Conservation (phyloP, 1,139 yeast genomes). For the Hyphopichia pseudoburtonii region DNA sequence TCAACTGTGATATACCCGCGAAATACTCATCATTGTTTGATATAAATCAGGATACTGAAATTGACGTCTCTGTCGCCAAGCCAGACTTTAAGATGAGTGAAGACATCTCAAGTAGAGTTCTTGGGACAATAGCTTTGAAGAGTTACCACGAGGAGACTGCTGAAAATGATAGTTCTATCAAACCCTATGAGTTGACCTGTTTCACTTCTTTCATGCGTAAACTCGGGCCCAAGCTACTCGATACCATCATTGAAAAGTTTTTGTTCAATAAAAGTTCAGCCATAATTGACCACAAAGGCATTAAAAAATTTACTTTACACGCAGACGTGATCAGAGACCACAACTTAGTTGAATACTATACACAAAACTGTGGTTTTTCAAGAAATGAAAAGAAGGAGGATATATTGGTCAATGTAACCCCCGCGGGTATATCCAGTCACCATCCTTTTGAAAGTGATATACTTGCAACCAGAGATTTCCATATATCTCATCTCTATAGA, state of each 20-base stretch:
- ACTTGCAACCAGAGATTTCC: constrained; percentile 31
- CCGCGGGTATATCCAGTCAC: constrained; percentile 11
- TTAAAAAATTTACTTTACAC: constrained; percentile 19
- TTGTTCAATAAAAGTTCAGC: constrained; percentile 8
- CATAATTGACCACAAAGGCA: constrained; percentile 1
- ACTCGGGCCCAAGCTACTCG: constrained; percentile 38
- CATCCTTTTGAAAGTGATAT: constrained; percentile 32
- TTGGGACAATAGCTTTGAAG: constrained; percentile 51
- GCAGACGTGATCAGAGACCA: constrained; percentile 55
- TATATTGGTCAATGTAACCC: constrained; percentile 16
- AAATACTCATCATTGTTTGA: constrained; percentile 14
- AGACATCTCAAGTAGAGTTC: constrained; percentile 18
- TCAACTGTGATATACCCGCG: constrained; percentile 31
- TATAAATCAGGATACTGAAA: constrained; percentile 11
- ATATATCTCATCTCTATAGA: constrained; percentile 30
- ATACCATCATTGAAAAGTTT: constrained; percentile 18
- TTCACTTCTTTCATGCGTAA: constrained; percentile 51
- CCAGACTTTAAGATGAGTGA: constrained; percentile 19
- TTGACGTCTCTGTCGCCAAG: constrained; percentile 18
- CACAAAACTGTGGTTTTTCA: constrained; percentile 37
- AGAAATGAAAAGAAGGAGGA: constrained; percentile 22
- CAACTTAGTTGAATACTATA: constrained; percentile 46
- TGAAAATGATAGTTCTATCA: constrained; percentile 6
- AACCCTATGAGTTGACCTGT: constrained; percentile 46
- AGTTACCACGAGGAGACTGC: constrained; percentile 14